phyloP scores from a whole-genome alignment of 441 rosid genomes.

The Brassica hybrid region DNA sequence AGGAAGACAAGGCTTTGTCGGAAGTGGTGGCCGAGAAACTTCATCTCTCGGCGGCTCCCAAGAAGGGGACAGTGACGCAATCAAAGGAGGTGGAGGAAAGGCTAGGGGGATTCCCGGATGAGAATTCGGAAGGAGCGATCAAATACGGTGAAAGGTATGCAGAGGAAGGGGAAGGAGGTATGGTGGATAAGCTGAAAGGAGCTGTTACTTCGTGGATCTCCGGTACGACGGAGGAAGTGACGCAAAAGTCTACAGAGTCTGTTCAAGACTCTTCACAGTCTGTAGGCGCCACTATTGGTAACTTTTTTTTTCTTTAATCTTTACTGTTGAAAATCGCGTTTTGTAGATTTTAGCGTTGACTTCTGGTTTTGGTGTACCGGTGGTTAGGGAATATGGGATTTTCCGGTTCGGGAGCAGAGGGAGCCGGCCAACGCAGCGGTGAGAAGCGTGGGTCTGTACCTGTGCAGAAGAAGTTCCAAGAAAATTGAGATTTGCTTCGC shows the following conservation, averaged over 20 bases:
- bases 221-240: conserved; percentile 45
- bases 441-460: conserved; percentile 10
- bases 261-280: conserved; percentile 46
- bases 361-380: background rate
- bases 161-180: conserved; percentile 41
- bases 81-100: conserved; percentile 53
- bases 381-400: conserved; percentile 32
- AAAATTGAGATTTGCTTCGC: conserved; percentile 19
- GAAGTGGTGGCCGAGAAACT: conserved; percentile 63
- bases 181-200: conserved; percentile 60
- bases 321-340: background rate
- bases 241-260: conserved; percentile 39
- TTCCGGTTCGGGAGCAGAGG: conserved; percentile 32
- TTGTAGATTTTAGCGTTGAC: background rate
- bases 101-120: conserved; percentile 39
- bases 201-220: conserved; percentile 65
- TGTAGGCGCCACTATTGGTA: conserved; percentile 45
- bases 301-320: background rate
- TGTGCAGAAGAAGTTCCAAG: conserved; percentile 35
- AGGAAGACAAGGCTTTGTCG: conserved; percentile 71
- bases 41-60: conserved; percentile 27
- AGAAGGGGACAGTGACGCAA: conserved; percentile 55
- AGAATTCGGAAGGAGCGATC: conserved; percentile 25
- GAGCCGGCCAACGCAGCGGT: conserved; percentile 1
- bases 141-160: conserved; percentile 32